Evolutionary conservation across 2,329 filamentous ascomycete species (phyloP).

Genomic region (Arthrobotrys entomopaga): DNA sequence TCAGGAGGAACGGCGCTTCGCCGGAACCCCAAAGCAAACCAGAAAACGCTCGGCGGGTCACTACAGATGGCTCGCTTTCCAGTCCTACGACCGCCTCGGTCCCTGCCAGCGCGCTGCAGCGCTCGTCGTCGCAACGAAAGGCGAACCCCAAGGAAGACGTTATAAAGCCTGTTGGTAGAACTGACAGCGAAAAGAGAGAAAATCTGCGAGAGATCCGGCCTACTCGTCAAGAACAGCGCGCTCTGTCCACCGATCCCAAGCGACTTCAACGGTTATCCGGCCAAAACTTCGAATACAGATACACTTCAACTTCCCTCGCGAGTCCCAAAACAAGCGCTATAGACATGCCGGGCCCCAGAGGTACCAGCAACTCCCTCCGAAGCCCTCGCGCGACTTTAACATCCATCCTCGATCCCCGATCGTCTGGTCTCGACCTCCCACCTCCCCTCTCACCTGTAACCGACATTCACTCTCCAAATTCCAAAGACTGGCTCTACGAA

Average conservation of each 20-base stretch:
- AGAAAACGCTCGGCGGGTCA: slow-evolving; percentile 46
- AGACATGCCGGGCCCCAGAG: slow-evolving; percentile 36
- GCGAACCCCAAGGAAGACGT: slow-evolving; percentile 26
- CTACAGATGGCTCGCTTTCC: slow-evolving; percentile 23
- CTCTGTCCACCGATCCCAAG: slow-evolving; percentile 46
- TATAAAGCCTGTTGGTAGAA: slow-evolving; percentile 33
- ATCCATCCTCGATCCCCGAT: slow-evolving; percentile 50
- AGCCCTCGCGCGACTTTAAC: slow-evolving; percentile 50
- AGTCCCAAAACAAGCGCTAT: slow-evolving; percentile 40
- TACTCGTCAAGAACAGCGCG: slow-evolving; percentile 51
- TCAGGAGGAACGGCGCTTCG: slow-evolving; percentile 16
- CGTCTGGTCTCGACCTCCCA: slow-evolving; percentile 23
- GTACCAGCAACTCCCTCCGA: slow-evolving; percentile 42
- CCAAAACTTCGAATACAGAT: slow-evolving; percentile 50
- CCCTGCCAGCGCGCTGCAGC: slow-evolving; percentile 38
- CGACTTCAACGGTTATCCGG: slow-evolving; percentile 46
- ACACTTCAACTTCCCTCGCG: slow-evolving; percentile 45
- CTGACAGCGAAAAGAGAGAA: slow-evolving; percentile 50
- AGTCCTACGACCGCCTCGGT: slow-evolving; percentile 45
- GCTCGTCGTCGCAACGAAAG: slow-evolving; percentile 35
- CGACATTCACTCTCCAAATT: slow-evolving; percentile 41
- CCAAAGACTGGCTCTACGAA: slow-evolving; percentile 46
- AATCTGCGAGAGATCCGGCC: slow-evolving; percentile 51
- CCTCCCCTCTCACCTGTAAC: slow-evolving; percentile 46
- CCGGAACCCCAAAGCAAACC: slow-evolving; percentile 36